These are phyloP conservation scores for Aspergillus pseudoviridinutans DNA, from an alignment of 2,329 filamentous ascomycete genomes.

Conservation along the genomic window DNA sequence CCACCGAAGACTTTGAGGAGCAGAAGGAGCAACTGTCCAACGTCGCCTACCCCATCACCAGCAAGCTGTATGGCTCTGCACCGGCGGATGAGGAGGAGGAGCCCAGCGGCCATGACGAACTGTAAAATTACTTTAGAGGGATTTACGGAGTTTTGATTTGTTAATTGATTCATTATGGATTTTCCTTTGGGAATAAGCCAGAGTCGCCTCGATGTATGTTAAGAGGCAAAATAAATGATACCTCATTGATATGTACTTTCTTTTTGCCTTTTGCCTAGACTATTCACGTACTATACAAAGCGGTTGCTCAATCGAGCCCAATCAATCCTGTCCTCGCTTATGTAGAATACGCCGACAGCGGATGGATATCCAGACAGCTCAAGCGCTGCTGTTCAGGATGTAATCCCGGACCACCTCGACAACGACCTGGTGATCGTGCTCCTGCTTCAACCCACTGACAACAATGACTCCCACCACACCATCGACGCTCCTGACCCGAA, in stretches of 20 bases:
- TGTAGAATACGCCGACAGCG: neutral
- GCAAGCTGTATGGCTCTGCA: conserved; percentile 81
- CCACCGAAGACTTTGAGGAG: conserved; percentile 94
- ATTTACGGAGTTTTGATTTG: conserved; percentile 34
- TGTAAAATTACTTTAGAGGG: conserved; percentile 55
- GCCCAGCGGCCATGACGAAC: conserved; percentile 67
- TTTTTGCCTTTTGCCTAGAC: neutral
- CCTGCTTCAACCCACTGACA: conserved; percentile 70
- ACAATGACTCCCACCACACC: conserved; percentile 71
- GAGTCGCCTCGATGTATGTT: neutral
- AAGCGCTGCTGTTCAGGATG: conserved; percentile 18
- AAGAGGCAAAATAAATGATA: neutral
- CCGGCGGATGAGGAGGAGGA: conserved; percentile 67
- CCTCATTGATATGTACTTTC: neutral
- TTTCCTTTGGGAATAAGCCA: conserved; percentile 11
- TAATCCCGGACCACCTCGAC: conserved; percentile 63
- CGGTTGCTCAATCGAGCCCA: too few relatives aligned
- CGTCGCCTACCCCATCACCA: conserved; percentile 97
- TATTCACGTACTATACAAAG: neutral
- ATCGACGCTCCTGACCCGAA: conserved; percentile 69
- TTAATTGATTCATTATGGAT: conserved; percentile 21
- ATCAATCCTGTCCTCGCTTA: neutral
- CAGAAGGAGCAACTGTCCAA: conserved; percentile 98
- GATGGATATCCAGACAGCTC: neutral
- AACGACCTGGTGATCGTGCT: conserved; percentile 73